Evolutionary conservation across 1,139 yeast genomes (phyloP).

Genomic region (Yamadazyma diddensiae): DNA sequence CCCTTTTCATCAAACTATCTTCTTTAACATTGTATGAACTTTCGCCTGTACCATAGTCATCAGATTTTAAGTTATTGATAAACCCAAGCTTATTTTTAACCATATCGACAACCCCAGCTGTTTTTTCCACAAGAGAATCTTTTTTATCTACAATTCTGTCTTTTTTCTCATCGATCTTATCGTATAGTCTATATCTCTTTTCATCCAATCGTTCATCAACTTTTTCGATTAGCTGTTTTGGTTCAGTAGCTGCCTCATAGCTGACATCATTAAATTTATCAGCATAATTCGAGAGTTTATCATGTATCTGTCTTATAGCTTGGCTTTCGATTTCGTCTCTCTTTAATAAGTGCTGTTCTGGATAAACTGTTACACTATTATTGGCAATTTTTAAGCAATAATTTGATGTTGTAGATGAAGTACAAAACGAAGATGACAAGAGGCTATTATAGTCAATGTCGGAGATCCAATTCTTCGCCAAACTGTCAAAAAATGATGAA

Average conservation of each 20-base stretch:
- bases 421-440: constrained; percentile 41
- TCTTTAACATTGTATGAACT: constrained; percentile 6
- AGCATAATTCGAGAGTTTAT: constrained; percentile 16
- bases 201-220: constrained; percentile 21
- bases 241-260: constrained; percentile 21
- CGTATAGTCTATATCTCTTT: constrained; percentile 14
- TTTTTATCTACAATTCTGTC: constrained; percentile 13
- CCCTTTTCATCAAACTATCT: constrained; percentile 8
- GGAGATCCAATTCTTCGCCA: constrained; percentile 40
- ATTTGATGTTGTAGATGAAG: constrained; percentile 26
- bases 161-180: constrained; percentile 14
- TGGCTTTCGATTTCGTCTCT: constrained; percentile 14
- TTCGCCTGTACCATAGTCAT: constrained; percentile 8
- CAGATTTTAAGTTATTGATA: constrained; percentile 10
- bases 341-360: constrained; percentile 11
- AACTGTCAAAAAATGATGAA: constrained; percentile 36
- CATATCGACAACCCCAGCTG: constrained; percentile 4
- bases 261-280: constrained; percentile 19
- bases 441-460: constrained; percentile 29
- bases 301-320: constrained; percentile 23
- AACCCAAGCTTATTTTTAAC: constrained; percentile 14
- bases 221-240: constrained; percentile 18
- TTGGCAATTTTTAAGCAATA: constrained; percentile 38
- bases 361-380: constrained; percentile 26
- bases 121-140: constrained; percentile 8